Evolutionary conservation across 1,284 basidiomycete genomes (phyloP).

Genomic region (Peniophora sp.): DNA sequence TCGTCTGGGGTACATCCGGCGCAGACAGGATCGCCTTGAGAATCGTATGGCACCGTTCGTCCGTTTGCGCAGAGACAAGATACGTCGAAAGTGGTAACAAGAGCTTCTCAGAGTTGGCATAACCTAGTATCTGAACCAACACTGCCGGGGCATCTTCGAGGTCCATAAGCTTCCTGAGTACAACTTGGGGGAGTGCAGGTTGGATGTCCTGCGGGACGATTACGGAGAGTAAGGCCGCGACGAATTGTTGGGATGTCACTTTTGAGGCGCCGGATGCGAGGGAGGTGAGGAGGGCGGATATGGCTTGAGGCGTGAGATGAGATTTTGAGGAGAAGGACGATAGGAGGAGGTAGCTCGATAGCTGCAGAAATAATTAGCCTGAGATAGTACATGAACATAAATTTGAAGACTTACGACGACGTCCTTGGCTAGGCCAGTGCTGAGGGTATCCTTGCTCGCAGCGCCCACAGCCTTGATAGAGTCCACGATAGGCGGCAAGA

Average conservation of each 20-base stretch:
- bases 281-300: constrained; percentile 47
- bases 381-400: not conserved
- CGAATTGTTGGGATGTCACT: constrained; percentile 43
- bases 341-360: constrained; percentile 69
- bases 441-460: constrained; percentile 11
- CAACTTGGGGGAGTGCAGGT: constrained; percentile 33
- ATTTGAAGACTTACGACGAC: constrained; percentile 36
- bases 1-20: too few relatives aligned
- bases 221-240: constrained; percentile 52
- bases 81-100: not conserved
- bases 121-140: not conserved
- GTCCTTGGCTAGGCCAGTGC: constrained; percentile 44
- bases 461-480: constrained; percentile 35
- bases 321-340: constrained; percentile 60
- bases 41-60: too few relatives aligned
- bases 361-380: constrained; percentile 26
- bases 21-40: too few relatives aligned
- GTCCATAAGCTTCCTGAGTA: constrained; percentile 31
- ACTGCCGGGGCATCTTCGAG: constrained; percentile 32
- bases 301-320: constrained; percentile 42
- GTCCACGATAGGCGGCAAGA: constrained; percentile 54
- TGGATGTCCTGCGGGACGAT: constrained; percentile 49
- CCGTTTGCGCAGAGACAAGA: too few relatives aligned
- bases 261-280: constrained; percentile 44
- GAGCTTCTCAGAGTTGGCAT: not conserved